These are phyloP conservation scores for Cercospora nicotianae DNA, from an alignment of 2,329 filamentous ascomycete genomes.

Conservation along the genomic window DNA sequence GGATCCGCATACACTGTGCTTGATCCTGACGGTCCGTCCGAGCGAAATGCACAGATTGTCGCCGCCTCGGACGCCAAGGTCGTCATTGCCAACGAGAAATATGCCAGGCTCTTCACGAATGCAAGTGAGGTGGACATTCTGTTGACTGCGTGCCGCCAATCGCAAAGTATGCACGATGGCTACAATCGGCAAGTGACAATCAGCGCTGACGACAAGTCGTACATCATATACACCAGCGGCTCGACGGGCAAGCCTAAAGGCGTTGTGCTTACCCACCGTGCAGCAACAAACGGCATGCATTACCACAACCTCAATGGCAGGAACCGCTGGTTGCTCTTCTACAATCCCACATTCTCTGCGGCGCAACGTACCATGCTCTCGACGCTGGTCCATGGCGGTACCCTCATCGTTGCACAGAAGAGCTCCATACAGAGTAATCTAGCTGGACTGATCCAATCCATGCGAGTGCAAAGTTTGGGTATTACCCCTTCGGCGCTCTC, in stretches of 20 bases:
- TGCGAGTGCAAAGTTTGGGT: not conserved
- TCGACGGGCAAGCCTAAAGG: constrained; percentile 77
- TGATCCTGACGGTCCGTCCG: not conserved
- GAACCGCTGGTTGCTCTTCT: constrained; percentile 12
- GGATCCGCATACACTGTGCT: constrained; percentile 2
- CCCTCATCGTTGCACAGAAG: not conserved
- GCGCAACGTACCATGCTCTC: constrained; percentile 11
- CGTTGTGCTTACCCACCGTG: constrained; percentile 66
- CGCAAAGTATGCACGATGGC: not conserved
- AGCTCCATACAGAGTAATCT: not conserved
- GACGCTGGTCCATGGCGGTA: not conserved
- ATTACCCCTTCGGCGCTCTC: constrained; percentile 5
- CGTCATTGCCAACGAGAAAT: not conserved
- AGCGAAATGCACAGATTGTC: constrained; percentile 2
- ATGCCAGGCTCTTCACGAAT: not conserved
- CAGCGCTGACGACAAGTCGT: not conserved
- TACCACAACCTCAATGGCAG: not conserved
- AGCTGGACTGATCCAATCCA: not conserved
- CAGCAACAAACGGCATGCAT: constrained; percentile 6
- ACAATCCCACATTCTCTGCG: constrained; percentile 13
- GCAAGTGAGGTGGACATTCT: not conserved
- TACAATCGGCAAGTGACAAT: not conserved
- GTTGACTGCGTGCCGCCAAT: not conserved
- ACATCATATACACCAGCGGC: constrained; percentile 44
- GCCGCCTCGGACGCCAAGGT: not conserved